These are phyloP conservation scores for Nicotiana tabacum DNA, from an alignment of 257 asterid genomes.

Conservation along the genomic window DNA sequence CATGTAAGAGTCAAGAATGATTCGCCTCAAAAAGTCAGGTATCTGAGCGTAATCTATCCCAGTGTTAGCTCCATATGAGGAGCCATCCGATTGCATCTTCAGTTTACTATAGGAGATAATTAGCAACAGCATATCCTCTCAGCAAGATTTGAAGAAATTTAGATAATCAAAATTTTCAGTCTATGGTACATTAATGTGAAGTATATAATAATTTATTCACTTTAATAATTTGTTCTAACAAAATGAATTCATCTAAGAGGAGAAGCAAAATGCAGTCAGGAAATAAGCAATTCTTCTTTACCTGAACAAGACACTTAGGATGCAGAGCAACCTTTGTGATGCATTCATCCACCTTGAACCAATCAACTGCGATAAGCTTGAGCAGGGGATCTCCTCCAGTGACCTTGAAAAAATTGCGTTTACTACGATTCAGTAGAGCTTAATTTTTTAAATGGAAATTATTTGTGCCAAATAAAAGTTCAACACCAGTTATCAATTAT, in stretches of 20 bases:
- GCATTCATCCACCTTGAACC: conserved; percentile 80
- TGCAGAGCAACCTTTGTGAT: conserved; percentile 66
- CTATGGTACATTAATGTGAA: not conserved
- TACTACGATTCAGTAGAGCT: conserved; percentile 13
- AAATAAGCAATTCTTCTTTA: conserved; percentile 18
- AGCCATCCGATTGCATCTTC: not conserved
- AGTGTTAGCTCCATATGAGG: not conserved
- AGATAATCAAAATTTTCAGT: not conserved
- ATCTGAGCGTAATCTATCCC: not conserved
- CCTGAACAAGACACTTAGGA: conserved; percentile 88
- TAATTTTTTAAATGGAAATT: not conserved
- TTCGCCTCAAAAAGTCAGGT: not conserved
- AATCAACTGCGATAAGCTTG: conserved; percentile 93
- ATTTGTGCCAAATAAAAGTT: not conserved
- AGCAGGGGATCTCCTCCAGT: conserved; percentile 93
- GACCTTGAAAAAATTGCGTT: conserved; percentile 43
- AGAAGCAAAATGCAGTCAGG: not conserved
- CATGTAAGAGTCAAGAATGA: not conserved
- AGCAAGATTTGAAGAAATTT: not conserved
- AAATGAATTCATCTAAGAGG: not conserved
- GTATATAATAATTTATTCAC: not conserved
- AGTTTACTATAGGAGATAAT: not conserved
- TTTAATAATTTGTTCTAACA: not conserved
- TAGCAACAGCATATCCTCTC: not conserved
- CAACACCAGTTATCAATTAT: not conserved